Base-by-base conservation (phyloP, 1,284 basidiomycete species). In the Sphagnurus paluster region DNA sequence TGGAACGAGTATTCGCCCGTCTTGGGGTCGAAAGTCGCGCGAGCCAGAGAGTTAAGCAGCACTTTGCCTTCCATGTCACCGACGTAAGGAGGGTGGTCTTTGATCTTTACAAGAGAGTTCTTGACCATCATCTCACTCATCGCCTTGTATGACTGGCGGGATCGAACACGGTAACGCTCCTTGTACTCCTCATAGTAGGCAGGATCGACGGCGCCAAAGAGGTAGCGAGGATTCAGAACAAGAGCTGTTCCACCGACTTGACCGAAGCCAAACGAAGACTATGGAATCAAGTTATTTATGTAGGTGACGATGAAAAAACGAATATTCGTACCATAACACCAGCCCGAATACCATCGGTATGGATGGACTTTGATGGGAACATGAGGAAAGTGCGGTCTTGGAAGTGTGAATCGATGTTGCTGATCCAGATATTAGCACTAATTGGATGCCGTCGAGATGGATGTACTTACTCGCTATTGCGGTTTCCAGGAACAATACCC, bases 261-360 rank as follows among this genome's bases (percentile, higher is more conserved):
- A 60, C 96, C 97, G 77, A 99, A 99, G 60, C 97, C 97, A 74
- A 99, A 99, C 14, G 94, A 98, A 3, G 96, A 98, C 78, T 39
- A n/a, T 87, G 49, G 42, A 38, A 4, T 34, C 26, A 29, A 14
- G 33, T 14, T 55, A n/a, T 58, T 56, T 35, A 54, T 47, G 46
- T 32, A 28, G 25, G 54, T n/a, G 53, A 42, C 19, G 5, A 10
- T n/a, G 3, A 8, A 16, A 20, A 21, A 30, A 25, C 26, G 35
- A 36, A 11, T 19, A 60, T 74, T 23, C 48, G 35, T 60, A 87
- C 85, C 88, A 96, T 90, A 52, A 93, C 77, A 70, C 92, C 93
- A 39, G 89, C 90, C 51, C 89, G 87, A 60, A 98, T 87, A 50
- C 92, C 91, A 57, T 95, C 91, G 5, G 94, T 96, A 63, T 93